Base-by-base conservation (phyloP, 805 yeast genomes). In the Saturnispora serradocipensis region DNA sequence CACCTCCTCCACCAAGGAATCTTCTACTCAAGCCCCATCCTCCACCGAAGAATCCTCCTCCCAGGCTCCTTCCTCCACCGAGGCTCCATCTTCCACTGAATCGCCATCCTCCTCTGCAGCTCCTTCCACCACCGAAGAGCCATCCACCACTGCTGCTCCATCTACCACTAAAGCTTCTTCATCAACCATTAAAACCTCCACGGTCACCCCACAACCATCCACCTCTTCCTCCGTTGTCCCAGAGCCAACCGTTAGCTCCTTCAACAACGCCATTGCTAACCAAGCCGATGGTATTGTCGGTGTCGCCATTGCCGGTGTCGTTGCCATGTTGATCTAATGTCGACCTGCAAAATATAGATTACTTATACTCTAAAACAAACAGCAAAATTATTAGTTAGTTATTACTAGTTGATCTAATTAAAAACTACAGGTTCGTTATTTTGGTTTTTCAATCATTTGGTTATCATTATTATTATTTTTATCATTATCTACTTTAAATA, bases 71-170 rank as follows among this genome's bases (percentile, higher is more conserved):
- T 48, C 58, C 25, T 61, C 56, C 39, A 62, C 58, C 25, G 32
- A 52, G 18, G n/a, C 65, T 13, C 6, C 36, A 18, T 49, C 54
- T 5, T 61, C 42, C 15, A 52, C 70, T 6, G 53, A 69, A 5
- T 49, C 72, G 8, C 45, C 70, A 20, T 51, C 70, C 9, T 47
- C 70, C 22, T 46, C 70, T 9, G 49, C 71, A 6, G 45, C 70
- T 15, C 36, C 68, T 5, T 38, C 42, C 5, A 22, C 51, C 18
- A 13, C 46, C 15, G 39, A 9, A 20, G 44, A 7, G 4, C 11
- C 36, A 5, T 16, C 43, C 8, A 27, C 49, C 4, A 15, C 36
- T 5, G 15, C 3, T 1, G 34, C 15, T 6, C n/a, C 34, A 9
- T 30, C 34, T 4, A 30, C 35, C 11, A 15, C 34, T 5, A 18